Percentiles rank a stretch among this genome's conserved stretches.
phyloP scores from a whole-genome alignment of 2,329 filamentous ascomycete genomes.

The Aspergillus fijiensis region DNA sequence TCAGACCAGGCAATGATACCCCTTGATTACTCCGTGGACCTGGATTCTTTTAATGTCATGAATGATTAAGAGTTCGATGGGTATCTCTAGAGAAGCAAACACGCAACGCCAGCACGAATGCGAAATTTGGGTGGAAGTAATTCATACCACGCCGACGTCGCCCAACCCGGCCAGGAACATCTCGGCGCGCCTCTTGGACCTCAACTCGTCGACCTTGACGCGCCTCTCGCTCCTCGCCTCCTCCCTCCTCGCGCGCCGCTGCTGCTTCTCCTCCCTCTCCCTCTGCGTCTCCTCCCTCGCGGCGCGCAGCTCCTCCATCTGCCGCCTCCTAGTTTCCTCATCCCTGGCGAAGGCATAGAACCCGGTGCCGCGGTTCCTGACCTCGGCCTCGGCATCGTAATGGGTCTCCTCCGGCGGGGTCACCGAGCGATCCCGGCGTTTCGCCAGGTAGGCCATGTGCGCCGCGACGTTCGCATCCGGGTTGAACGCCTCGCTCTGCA shows the following conservation, averaged over 20 bases:
- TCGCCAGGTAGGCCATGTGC: conserved; percentile 75
- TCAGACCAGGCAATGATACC: conserved; percentile 3
- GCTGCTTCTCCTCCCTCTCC: conserved; percentile 57
- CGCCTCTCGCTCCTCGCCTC: conserved; percentile 62
- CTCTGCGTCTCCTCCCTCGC: conserved; percentile 69
- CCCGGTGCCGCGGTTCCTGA: conserved; percentile 81
- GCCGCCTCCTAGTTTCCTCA: conserved; percentile 61
- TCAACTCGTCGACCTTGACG: conserved; percentile 49
- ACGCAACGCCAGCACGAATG: neutral
- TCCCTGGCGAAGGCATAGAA: conserved; percentile 89
- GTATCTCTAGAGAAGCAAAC: conserved; percentile 12
- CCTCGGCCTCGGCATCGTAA: conserved; percentile 82
- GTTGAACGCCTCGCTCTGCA: conserved; percentile 81
- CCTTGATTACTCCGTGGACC: conserved; percentile 7
- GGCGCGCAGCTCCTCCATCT: conserved; percentile 73
- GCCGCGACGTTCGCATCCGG: conserved; percentile 63
- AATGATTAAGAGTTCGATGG: conserved; percentile 1
- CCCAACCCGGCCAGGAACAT: conserved; percentile 64
- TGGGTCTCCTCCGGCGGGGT: conserved; percentile 80
- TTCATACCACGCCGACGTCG: conserved; percentile 30
- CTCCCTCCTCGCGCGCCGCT: conserved; percentile 58
- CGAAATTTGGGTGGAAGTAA: too few species aligned
- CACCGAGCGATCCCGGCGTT: conserved; percentile 72
- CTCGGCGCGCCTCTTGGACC: conserved; percentile 68
- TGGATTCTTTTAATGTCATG: neutral